Percentiles rank a stretch among this genome's conserved stretches.
Evolutionary conservation across 2,329 filamentous ascomycete species (phyloP).

Genomic region (Chrysosporium keratinophilum): DNA sequence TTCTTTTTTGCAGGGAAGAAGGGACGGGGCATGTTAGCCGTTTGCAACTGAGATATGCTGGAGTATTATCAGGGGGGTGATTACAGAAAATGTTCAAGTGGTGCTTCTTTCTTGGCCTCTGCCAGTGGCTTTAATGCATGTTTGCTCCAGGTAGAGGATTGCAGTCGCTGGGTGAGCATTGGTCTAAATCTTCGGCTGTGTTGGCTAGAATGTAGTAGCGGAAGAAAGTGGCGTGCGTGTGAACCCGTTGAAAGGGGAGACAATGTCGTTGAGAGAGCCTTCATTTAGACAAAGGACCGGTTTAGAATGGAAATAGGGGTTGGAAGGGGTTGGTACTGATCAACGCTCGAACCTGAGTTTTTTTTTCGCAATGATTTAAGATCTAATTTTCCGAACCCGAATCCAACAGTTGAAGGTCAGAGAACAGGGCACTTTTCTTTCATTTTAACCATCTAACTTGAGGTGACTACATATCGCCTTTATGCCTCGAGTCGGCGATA

Average conservation of each 20-base stretch:
- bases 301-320: not conserved
- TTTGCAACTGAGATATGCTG: not conserved
- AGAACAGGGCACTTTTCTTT: not conserved
- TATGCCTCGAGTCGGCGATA: constrained; percentile 6
- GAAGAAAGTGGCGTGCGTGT: not conserved
- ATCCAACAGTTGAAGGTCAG: too few species aligned
- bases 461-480: constrained; percentile 1
- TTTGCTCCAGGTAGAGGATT: not conserved
- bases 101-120: not conserved
- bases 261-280: not conserved
- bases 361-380: too few species aligned
- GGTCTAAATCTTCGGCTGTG: not conserved
- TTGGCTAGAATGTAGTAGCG: not conserved
- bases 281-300: not conserved
- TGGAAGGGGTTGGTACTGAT: too few species aligned
- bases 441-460: not conserved
- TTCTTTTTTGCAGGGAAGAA: constrained; percentile 41
- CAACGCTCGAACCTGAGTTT: too few species aligned
- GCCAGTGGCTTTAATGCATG: not conserved
- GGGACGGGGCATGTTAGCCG: not conserved
- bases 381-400: too few species aligned
- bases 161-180: not conserved
- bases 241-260: not conserved
- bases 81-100: constrained; percentile 5
- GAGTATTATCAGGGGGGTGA: not conserved